Base-by-base conservation (phyloP, 2,329 filamentous ascomycete species). In the Clonostachys sp. region DNA sequence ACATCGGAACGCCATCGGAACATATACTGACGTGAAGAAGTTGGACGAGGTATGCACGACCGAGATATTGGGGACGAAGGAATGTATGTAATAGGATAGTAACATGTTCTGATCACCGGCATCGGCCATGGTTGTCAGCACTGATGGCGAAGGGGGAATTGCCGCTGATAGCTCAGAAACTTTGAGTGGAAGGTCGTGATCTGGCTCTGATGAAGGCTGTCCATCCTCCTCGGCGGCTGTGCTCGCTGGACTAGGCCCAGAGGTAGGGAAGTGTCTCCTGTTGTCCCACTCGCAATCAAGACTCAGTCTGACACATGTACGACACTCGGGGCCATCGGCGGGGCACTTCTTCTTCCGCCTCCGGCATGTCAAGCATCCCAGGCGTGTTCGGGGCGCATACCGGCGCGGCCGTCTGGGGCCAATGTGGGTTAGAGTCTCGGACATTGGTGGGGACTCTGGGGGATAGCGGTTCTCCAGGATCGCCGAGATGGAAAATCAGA, bases 401-500 rank as follows among this genome's bases (percentile, higher is more conserved):
- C 45, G 41, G 12, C 47, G 39, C 17, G 42, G 43, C 34, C 82
- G 3, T 30, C 24, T 30, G 24, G 24, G 24, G 24, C 7, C 24
- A 30, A 30, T 30, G 24, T 30, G 24, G 8, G 24, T 30, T 30
- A 3, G 24, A 30, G 24, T 30, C 24, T 30, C 24, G 24, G 24
- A 30, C 24, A 30, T 30, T 30, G 24, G 24, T 30, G 24, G 24
- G 24, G 24, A 30, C 6, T 30, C 8, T 30, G 24, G 24, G 24
- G 24, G 24, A 30, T 30, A 9, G 24, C 3, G 24, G 24, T 30
- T 30, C 24, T 30, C 24, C 3, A 30, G 24, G 24, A 3, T 30
- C 24, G 24, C 24, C 24, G 24, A 30, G 24, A 9, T 30, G 24
- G 24, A 30, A 30, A 30, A 30, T 30, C 24, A 30, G 24, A 30